Base-by-base conservation (phyloP, 2,329 filamentous ascomycete species). In the Claviceps africana region DNA sequence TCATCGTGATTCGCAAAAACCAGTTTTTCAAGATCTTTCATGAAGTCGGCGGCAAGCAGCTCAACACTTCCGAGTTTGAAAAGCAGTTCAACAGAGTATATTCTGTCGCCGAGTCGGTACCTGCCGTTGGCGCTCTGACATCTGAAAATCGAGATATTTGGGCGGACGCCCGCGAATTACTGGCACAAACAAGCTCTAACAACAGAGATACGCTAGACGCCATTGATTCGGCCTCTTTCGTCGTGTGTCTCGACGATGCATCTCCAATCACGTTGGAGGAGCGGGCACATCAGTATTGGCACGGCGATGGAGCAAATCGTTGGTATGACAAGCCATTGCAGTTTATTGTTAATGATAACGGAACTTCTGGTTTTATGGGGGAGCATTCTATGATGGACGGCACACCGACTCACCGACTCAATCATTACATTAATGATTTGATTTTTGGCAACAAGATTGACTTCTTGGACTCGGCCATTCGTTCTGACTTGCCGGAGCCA, bases 321-420 rank as follows among this genome's bases (percentile, higher is more conserved):
- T 98, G 90, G 90, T 97, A 83, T 65, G 93, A 98, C 77, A 98
- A 98, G 77, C 93, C 93, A 6, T 74, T 95, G 51, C 91, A 98
- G 71, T 97, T 98, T 73, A 95, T 98, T 66, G 69, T 98, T 72
- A 96, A 95, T 70, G 90, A 98, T 67, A 98, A 98, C 67, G 93
- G 93, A 60, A 95, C 93, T 8, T 86, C 93, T 2, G 93, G 93
- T 56, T 98, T 98, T 77, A 91, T 89, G 78, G 93, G 93, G 64
- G 93, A 98, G 72, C 93, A 98, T 77, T 94, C 87, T 62, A 97
- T 98, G 93, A 98, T 98, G 94, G 93, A 98, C 66, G 93, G 94
- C 58, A 98, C 93, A 7, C 90, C 94, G 1, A 98, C 94, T 2
- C 93, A 97, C 71, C 85, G 94, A 45, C 78, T 98, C 17, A 98